Evolutionary conservation across 2,329 filamentous ascomycete species (phyloP).

Genomic region (Thielaviopsis cerberus): DNA sequence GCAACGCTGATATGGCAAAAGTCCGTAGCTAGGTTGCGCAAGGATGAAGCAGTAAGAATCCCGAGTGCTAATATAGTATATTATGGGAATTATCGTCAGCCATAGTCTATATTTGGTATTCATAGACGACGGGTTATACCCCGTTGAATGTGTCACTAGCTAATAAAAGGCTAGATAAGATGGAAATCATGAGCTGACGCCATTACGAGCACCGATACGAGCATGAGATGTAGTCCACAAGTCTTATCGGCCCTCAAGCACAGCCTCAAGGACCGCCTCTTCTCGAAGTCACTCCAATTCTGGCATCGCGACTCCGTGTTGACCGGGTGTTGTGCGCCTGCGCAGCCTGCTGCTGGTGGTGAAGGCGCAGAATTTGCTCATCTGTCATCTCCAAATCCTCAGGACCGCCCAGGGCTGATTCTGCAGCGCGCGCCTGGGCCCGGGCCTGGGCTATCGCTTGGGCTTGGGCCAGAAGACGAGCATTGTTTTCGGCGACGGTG

Average conservation of each 20-base stretch:
- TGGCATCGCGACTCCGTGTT: conserved; percentile 5
- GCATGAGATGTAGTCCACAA: no score
- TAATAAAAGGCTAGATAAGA: not conserved
- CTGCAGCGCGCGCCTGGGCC: conserved; percentile 9
- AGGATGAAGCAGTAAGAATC: not conserved
- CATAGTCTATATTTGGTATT: not conserved
- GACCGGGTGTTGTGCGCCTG: conserved; percentile 7
- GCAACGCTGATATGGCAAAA: not conserved
- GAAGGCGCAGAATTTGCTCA: conserved; percentile 8
- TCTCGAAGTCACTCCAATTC: conserved; percentile 4
- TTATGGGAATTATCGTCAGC: no score
- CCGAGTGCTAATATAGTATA: not conserved
- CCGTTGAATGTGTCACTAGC: not conserved
- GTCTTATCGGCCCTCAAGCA: not conserved
- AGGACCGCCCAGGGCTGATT: conserved; percentile 4
- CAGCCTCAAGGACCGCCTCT: not conserved
- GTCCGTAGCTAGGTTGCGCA: not conserved
- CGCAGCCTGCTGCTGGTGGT: conserved; percentile 14
- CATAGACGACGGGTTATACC: not conserved
- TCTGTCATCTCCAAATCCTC: conserved; percentile 12
- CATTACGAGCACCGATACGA: not conserved
- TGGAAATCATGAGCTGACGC: not conserved
- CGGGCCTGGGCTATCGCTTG: conserved; percentile 9
- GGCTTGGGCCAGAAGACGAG: conserved; percentile 4
- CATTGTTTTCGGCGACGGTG: conserved; percentile 17